A percentile compares a stretch with the other conserved stretches of the same genome.
phyloP scores from a whole-genome alignment of 1,139 yeast genomes.

The Lodderomyces orthopsilosis region DNA sequence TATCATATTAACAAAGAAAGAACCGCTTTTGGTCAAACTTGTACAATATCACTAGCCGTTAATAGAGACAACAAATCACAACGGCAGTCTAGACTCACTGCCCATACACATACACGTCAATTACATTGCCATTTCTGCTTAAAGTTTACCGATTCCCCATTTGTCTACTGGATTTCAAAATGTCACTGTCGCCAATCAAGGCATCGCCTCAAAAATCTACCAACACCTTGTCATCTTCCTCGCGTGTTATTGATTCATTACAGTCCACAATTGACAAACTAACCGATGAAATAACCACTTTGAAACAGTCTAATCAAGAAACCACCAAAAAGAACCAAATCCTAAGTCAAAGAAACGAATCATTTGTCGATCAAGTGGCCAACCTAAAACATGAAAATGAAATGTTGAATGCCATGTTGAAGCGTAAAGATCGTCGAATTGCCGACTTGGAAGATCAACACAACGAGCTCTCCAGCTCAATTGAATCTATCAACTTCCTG shows the following conservation, averaged over 20 bases:
- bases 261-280: conserved; percentile 53
- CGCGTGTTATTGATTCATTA: conserved; percentile 52
- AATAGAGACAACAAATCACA: too few species aligned
- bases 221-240: conserved; percentile 7
- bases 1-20: too few species aligned
- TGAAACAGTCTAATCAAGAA: conserved; percentile 37
- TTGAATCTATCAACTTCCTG: conserved; percentile 46
- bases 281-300: conserved; percentile 48
- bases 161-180: background rate
- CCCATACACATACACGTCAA: too few species aligned
- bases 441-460: conserved; percentile 58
- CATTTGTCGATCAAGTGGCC: conserved; percentile 63
- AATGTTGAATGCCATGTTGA: conserved; percentile 59
- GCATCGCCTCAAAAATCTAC: background rate
- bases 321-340: conserved; percentile 49
- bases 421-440: conserved; percentile 63
- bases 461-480: conserved; percentile 41
- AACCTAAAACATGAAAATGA: conserved; percentile 71
- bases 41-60: too few species aligned
- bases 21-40: too few species aligned
- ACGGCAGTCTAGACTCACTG: too few species aligned
- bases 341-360: conserved; percentile 51
- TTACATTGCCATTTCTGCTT: too few species aligned
- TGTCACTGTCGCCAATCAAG: background rate
- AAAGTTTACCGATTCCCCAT: too few species aligned